These are phyloP conservation scores for Chlamydomonas sp. DNA, from an alignment of 139 green algal genomes.

Conservation along the genomic window DNA sequence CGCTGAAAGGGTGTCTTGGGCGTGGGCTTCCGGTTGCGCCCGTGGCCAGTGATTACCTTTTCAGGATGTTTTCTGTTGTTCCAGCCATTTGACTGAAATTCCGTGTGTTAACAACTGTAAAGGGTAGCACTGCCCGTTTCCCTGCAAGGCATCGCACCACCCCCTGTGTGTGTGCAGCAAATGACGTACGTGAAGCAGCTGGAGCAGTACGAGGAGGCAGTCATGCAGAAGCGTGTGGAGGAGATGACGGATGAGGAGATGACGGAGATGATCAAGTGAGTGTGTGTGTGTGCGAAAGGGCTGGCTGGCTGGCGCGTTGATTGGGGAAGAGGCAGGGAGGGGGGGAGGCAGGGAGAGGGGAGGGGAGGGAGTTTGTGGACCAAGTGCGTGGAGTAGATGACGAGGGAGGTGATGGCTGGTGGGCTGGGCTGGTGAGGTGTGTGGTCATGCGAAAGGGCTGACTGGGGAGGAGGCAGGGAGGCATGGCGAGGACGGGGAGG, in stretches of 20 bases:
- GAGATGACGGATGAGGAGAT: constrained; percentile 74
- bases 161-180: constrained; percentile 67
- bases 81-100: constrained; percentile 2
- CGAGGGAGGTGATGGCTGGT: background rate
- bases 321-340: background rate
- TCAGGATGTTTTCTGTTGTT: background rate
- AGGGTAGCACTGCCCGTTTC: background rate
- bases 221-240: constrained; percentile 94
- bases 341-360: background rate
- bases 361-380: background rate
- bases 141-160: background rate
- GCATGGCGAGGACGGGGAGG: background rate
- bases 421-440: background rate
- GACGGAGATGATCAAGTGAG: background rate
- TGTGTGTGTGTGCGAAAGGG: too few species aligned
- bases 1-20: too few species aligned
- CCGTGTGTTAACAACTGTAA: background rate
- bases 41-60: background rate
- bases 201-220: constrained; percentile 93
- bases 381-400: background rate
- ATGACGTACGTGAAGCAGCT: constrained; percentile 99
- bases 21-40: too few species aligned
- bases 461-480: background rate
- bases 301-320: too few species aligned
- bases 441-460: background rate